Base-by-base conservation (phyloP, 1,284 basidiomycete genomes). In the Trichosporon asahii region DNA sequence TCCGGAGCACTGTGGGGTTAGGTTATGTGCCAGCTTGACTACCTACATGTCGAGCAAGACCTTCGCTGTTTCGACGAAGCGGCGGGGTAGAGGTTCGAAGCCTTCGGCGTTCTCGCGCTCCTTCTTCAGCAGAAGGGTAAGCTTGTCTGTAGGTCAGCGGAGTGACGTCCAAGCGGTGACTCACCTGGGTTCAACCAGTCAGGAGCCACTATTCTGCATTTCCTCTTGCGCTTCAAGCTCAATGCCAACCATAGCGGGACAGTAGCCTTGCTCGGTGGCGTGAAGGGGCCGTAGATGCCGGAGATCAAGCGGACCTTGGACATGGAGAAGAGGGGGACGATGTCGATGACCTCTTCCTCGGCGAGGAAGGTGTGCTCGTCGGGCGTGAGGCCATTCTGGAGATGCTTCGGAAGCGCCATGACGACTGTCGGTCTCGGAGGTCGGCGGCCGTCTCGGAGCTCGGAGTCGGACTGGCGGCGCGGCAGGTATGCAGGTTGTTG, bases 241-340 rank as follows among this genome's bases (percentile, higher is more conserved):
- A 93, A 85, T 0, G 95, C 96, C 84, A 99, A 90, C 97, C 96
- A 99, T 5, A 98, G 86, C 0, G 97, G 97, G 11, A 98, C 89
- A 71, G 87, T 86, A 25, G 90, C 86, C 80, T 91, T 91, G 60
- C 88, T 87, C 12, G 96, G 95, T 6, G 97, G 96, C 14, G 90
- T 86, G 67, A 99, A 89, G 11, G 97, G 96, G 0, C 97, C 97
- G 77, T 95, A 98, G 69, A 91, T 89, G 66, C 94, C 94, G 91
- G 94, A 60, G 71, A 96, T 91, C 77, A 96, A 91, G 27, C 92
- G 90, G 25, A 93, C 93, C 73, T 87, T 88, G 76, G 93, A 91
- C 92, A 95, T 95, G 12, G 90, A 86, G 73, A 95, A 92, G 27
- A 92, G 85, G 2, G 94, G 94, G 0, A 93, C 86, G 71, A 95